Base-by-base conservation (phyloP, 1,284 basidiomycete species). In the Leccinum proliferum region DNA sequence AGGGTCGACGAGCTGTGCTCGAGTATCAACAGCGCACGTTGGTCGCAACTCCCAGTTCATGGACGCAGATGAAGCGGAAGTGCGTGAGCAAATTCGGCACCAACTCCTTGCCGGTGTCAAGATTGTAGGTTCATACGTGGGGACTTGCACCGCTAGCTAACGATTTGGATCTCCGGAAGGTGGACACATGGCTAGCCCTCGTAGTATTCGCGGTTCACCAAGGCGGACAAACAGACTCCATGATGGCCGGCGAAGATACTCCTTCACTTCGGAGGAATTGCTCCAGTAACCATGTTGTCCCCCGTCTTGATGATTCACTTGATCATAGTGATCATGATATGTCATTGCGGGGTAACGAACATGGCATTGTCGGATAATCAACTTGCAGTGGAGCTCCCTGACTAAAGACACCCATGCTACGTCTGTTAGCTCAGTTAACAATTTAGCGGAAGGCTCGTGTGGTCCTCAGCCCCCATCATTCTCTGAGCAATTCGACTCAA, bases 21-120 rank as follows among this genome's bases (percentile, higher is more conserved):
- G 71, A 62, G 70, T 75, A 60, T 81, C 84, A 3, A 83, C 81
- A 55, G 78, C 67, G 1, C 75, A 80, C 64, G 79, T 76, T 67
- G 83, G 84, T 21, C 83, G 83, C 9, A 80, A 83, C 1, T 94
- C 92, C 6, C 94, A 95, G 70, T 96, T 96, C 70, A 88, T 92
- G 85, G 93, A 95, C 72, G 94, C 93, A 5, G 91, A 94, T 66
- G 94, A 95, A 64, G 90, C 88, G n/a, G 81, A 88, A 64, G 92
- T 91, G 5, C 84, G 90, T 66, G 87, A 89, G 67, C 92, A 94
- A 72, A 89, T 94, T 58, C 90, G 94, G 70, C 86, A 90, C 65
- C 89, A 91, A 64, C 75, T 96, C 53, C 88, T 84, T 41, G 87
- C 86, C 60, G 91, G 92, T 29, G 85, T 85, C 32, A 86, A 86